These are phyloP conservation scores for Kazachstania martiniae DNA, from an alignment of 805 yeast species.

Conservation along the genomic window DNA sequence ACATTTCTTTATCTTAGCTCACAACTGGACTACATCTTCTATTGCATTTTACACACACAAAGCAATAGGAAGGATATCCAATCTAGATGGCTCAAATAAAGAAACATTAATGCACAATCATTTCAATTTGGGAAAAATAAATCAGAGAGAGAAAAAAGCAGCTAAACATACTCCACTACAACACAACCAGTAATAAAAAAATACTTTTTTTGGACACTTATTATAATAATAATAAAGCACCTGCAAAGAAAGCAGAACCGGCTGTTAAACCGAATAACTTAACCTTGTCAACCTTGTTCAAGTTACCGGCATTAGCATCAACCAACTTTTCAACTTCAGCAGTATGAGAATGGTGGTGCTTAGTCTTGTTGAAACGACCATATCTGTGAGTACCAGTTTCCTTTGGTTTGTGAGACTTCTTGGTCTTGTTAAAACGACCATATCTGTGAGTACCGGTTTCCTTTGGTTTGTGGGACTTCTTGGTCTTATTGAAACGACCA, in stretches of 20 bases:
- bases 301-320: constrained; percentile 9
- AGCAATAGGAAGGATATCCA: too few relatives aligned
- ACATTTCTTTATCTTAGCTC: too few relatives aligned
- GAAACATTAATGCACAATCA: too few relatives aligned
- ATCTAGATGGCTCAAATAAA: too few relatives aligned
- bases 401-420: constrained; percentile 22
- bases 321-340: constrained; percentile 15
- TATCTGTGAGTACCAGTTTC: constrained; percentile 42
- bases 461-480: constrained; percentile 22
- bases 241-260: constrained; percentile 42
- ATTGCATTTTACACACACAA: too few relatives aligned
- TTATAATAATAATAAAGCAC: constrained; percentile 37
- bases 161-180: too few relatives aligned
- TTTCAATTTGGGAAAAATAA: too few relatives aligned
- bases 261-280: constrained; percentile 26
- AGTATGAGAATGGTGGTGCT: constrained; percentile 12
- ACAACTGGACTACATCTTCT: too few relatives aligned
- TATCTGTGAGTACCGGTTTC: constrained; percentile 42
- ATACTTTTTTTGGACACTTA: too few relatives aligned
- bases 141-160: too few relatives aligned
- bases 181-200: too few relatives aligned
- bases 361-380: constrained; percentile 41
- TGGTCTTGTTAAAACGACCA: constrained; percentile 40
- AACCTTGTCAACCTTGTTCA: constrained; percentile 15
- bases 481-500: constrained; percentile 42